Evolutionary conservation across 371 early-diverging fungal genomes (phyloP).

Genomic region (Mortierella sp.): DNA sequence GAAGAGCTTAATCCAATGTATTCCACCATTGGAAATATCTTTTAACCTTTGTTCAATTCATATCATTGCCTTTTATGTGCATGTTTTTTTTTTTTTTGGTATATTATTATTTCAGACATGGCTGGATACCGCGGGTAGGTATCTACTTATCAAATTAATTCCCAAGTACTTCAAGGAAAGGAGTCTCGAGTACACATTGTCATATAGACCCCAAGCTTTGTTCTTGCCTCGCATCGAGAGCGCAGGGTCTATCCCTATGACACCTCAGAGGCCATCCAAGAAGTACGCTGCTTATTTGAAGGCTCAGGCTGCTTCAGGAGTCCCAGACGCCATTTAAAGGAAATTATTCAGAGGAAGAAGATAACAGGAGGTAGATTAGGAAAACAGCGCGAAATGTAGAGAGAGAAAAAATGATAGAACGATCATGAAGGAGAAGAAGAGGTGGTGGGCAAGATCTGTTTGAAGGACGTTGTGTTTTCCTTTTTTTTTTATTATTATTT

Average conservation of each 20-base stretch:
- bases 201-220: conserved; percentile 28
- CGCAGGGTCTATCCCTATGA: conserved; percentile 15
- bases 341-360: not conserved
- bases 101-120: conserved; percentile 25
- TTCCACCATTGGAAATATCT: not conserved
- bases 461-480: too few relatives aligned
- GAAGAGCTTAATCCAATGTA: too few relatives aligned
- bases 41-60: not conserved
- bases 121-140: conserved; percentile 37
- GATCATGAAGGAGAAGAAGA: not conserved
- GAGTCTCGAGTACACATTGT: conserved; percentile 25
- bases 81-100: not conserved
- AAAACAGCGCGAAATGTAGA: too few relatives aligned
- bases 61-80: not conserved
- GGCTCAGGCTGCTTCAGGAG: not conserved
- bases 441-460: too few relatives aligned
- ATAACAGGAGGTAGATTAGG: too few relatives aligned
- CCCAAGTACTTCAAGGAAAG: conserved; percentile 49
- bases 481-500: too few relatives aligned
- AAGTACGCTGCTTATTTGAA: conserved; percentile 31
- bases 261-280: conserved; percentile 37
- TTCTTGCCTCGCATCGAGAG: conserved; percentile 34
- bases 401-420: too few relatives aligned
- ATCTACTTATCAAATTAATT: conserved; percentile 27
- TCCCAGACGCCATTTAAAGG: not conserved